phyloP scores from a whole-genome alignment of 768 basidiomycete species.

The Trametes cubensis region DNA sequence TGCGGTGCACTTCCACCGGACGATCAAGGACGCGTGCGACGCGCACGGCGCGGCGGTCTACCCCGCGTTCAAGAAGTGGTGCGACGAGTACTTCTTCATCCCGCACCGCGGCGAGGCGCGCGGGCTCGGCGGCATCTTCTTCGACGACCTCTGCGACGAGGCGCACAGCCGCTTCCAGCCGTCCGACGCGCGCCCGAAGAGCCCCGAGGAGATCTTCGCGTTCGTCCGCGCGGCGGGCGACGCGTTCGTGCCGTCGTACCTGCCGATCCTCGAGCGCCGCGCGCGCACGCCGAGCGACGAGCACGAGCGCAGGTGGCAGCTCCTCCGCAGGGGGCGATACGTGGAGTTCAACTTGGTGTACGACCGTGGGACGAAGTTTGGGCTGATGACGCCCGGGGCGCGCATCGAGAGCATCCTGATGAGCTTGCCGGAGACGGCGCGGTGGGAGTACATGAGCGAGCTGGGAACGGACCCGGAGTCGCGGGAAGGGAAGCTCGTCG shows the following conservation, averaged over 20 bases:
- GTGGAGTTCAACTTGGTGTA: slow-evolving; percentile 86
- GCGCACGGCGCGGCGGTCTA: slow-evolving; percentile 69
- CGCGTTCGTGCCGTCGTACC: slow-evolving; percentile 86
- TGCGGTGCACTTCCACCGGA: slow-evolving; percentile 81
- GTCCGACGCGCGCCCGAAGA: slow-evolving; percentile 49
- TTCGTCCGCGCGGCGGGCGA: slow-evolving; percentile 74
- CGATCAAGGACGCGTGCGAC: slow-evolving; percentile 77
- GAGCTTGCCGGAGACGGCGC: slow-evolving; percentile 63
- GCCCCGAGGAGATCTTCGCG: slow-evolving; percentile 71
- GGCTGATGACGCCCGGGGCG: slow-evolving; percentile 59
- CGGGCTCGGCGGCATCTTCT: slow-evolving; percentile 94
- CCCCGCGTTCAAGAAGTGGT: slow-evolving; percentile 88
- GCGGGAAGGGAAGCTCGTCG: slow-evolving; percentile 53
- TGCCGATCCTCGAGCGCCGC: slow-evolving; percentile 78
- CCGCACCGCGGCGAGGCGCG: slow-evolving; percentile 84
- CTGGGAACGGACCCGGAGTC: slow-evolving; percentile 52
- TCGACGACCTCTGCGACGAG: slow-evolving; percentile 83
- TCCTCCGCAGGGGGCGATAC: slow-evolving; percentile 82
- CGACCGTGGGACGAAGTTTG: slow-evolving; percentile 72
- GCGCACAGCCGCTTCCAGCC: slow-evolving; percentile 64
- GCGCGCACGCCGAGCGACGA: slow-evolving; percentile 59
- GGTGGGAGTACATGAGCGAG: slow-evolving; percentile 71
- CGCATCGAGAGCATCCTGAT: slow-evolving; percentile 67
- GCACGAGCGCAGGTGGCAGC: slow-evolving; percentile 86
- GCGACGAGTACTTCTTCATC: slow-evolving; percentile 96